Conservation (phyloP, 306 rosid species). For the Acacia crassicarpa region DNA sequence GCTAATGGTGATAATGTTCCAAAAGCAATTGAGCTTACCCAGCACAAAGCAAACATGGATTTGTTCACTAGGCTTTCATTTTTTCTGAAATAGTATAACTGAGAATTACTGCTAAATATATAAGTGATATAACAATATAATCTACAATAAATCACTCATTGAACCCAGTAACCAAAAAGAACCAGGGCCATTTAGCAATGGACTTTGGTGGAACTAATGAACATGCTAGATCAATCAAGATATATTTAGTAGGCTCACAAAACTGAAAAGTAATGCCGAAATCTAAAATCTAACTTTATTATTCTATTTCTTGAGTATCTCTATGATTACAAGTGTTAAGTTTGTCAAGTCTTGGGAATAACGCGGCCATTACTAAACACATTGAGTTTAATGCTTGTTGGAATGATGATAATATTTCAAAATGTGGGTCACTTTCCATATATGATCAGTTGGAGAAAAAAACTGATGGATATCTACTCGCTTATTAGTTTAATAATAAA, state of each 20-base stretch:
- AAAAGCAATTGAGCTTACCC: neutral
- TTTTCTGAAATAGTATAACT: neutral
- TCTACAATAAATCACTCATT: neutral
- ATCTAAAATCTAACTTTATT: neutral
- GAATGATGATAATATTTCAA: no score
- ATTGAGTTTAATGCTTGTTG: no score
- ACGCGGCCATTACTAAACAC: no score
- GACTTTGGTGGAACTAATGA: no score
- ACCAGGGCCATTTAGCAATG: neutral
- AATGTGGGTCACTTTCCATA: no score
- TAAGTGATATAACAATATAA: neutral
- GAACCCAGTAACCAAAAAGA: neutral
- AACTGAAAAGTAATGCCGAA: neutral
- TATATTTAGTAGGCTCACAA: neutral
- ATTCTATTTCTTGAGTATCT: neutral
- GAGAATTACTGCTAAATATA: neutral
- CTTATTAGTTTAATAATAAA: no score
- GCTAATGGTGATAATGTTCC: neutral
- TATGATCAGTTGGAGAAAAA: no score
- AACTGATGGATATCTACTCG: no score
- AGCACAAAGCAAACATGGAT: neutral
- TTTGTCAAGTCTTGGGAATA: neutral
- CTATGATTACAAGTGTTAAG: neutral
- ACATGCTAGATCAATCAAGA: neutral
- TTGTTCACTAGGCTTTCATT: neutral